These are phyloP conservation scores for Micromonas pusilla DNA, from an alignment of 139 green algal species.

Conservation along the genomic window DNA sequence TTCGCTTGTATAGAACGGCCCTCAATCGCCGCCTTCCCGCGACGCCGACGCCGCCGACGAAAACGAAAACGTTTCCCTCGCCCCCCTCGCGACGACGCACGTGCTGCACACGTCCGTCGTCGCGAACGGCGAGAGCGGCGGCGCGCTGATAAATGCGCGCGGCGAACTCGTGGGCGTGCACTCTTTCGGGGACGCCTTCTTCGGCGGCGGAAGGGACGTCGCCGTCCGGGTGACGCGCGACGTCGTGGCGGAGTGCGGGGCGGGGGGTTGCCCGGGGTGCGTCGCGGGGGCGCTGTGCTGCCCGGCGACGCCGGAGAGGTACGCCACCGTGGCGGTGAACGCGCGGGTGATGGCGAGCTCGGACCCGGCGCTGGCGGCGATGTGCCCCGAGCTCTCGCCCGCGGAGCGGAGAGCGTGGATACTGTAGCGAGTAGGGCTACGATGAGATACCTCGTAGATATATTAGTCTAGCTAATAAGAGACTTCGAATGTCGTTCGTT, in stretches of 20 bases:
- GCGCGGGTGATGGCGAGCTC: not conserved
- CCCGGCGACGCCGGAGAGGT: not conserved
- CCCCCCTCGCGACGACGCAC: not conserved
- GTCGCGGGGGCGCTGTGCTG: too few species aligned
- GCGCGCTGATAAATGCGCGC: not conserved
- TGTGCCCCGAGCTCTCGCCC: not conserved
- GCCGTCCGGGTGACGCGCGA: not conserved
- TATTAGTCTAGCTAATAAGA: too few species aligned
- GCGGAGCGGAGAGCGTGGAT: not conserved
- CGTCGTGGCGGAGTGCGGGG: not conserved
- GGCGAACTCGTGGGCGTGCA: not conserved
- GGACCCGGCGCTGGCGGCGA: slow-evolving; percentile 2
- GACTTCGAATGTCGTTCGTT: too few species aligned
- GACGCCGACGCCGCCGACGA: not conserved
- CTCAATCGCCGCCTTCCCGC: too few species aligned
- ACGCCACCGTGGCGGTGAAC: not conserved
- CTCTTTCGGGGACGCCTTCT: slow-evolving; percentile 11
- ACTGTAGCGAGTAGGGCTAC: too few species aligned
- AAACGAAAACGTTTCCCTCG: not conserved
- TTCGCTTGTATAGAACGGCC: too few species aligned
- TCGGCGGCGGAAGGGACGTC: not conserved
- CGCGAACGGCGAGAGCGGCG: not conserved
- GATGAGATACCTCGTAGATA: too few species aligned
- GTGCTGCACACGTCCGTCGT: not conserved
- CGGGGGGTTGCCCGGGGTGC: too few species aligned